Evolutionary conservation across 2,329 filamentous ascomycete species (phyloP), one percentile per base, ranked within the genome.

Genomic region (Ophioceras dolichostomum): DNA sequence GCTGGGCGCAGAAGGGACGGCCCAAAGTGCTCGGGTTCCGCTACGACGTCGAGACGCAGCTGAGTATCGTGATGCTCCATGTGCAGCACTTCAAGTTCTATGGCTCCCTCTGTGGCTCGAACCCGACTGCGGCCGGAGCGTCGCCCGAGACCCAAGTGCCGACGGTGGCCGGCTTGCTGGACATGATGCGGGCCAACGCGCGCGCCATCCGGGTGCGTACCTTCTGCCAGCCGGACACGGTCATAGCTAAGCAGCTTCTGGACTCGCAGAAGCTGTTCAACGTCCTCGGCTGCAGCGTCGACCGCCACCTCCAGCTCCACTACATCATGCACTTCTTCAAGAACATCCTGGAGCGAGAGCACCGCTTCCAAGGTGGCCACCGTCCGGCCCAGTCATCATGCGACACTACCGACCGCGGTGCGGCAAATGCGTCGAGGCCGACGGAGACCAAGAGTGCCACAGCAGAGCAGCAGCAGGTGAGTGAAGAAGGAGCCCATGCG

Each of bases 1-100:
- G 47, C 5, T 77, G 71, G 73, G 53, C 58, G 18, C 57, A 62
- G 31, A 63, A 65, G 43, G 71, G 71, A 28, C 68, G 68, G 0
- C 69, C 71, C 5, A 64, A 60, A 39, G 70, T 76, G 8, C 53
- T 71, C 17, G 67, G 68, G 10, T 76, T 75, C 50, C 67, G 70
- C 14, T 76, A 72, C 49, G 71, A 77, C 41, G 51, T 76, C 3
- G 71, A 76, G 54, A 75, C 71, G 1, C 73, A 76, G 53, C 48
- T 76, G n/a, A 68, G 73, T 10, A 61, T 77, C 10, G 51, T 76
- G 17, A 48, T 52, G 13, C 49, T 67, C 8, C 72, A 76, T 43
- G 49, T 63, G 20, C 51, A 64, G 9, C 61, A 67, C 17, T 76
- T 77, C 47, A 62, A 62, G 24, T 76, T 76, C 53, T 67, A 69